phyloP scores from a whole-genome alignment of 345 rosid species.

The Ceriops decandra region DNA sequence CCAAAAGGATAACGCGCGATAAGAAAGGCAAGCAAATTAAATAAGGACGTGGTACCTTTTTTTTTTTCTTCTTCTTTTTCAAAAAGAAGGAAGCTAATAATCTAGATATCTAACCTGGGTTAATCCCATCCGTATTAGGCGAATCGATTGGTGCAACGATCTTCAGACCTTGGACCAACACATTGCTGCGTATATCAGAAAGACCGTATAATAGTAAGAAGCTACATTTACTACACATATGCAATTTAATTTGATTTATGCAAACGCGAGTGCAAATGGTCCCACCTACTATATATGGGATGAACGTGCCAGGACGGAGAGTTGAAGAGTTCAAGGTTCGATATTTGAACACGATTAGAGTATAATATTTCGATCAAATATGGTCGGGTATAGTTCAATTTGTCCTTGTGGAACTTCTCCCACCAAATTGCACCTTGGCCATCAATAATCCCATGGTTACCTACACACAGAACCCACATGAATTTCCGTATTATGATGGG shows the following conservation, averaged over 20 bases:
- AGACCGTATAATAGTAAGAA: background rate
- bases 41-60: no score
- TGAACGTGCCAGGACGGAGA: constrained; percentile 65
- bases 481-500: no score
- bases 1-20: no score
- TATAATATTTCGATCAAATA: constrained; percentile 50
- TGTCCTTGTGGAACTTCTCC: constrained; percentile 40
- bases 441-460: constrained; percentile 62
- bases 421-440: constrained; percentile 70
- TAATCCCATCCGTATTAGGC: constrained; percentile 79
- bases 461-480: constrained; percentile 16
- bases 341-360: constrained; percentile 39
- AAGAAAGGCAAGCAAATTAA: no score
- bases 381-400: constrained; percentile 44
- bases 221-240: no score
- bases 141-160: constrained; percentile 56
- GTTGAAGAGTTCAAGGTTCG: constrained; percentile 49
- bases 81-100: background rate
- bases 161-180: constrained; percentile 52
- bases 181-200: constrained; percentile 25
- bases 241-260: no score
- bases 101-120: constrained; percentile 47
- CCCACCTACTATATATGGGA: constrained; percentile 57
- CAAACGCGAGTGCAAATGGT: background rate
- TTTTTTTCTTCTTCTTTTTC: no score